Evolutionary conservation across 2,329 filamentous ascomycete species (phyloP).

Genomic region (Diaporthe ilicicola): DNA sequence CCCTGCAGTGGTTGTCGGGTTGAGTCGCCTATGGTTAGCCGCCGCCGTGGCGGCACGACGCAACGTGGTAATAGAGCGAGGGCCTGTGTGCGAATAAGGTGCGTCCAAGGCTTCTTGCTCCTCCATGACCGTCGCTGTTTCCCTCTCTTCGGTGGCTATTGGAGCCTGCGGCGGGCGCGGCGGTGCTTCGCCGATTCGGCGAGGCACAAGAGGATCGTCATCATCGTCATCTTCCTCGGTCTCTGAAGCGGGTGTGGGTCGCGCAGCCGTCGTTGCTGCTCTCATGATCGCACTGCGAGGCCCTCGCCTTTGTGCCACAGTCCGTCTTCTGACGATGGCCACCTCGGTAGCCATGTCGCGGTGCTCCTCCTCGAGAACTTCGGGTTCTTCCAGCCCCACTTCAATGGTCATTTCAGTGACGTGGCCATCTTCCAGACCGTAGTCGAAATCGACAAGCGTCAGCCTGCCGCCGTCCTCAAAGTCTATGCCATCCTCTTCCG

Average conservation of each 20-base stretch:
- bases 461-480: conserved; percentile 83
- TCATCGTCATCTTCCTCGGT: conserved; percentile 46
- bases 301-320: conserved; percentile 70
- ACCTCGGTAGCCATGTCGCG: conserved; percentile 81
- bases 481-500: conserved; percentile 73
- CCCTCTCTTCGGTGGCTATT: conserved; percentile 47
- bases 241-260: conserved; percentile 41
- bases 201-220: conserved; percentile 63
- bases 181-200: conserved; percentile 52
- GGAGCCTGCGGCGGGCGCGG: conserved; percentile 34
- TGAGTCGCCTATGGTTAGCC: conserved; percentile 73
- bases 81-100: conserved; percentile 77
- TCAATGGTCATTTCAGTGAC: conserved; percentile 73
- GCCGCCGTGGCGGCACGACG: conserved; percentile 80
- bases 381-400: conserved; percentile 74
- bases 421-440: conserved; percentile 63
- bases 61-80: conserved; percentile 74
- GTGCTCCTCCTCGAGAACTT: conserved; percentile 76
- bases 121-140: conserved; percentile 59
- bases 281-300: conserved; percentile 57
- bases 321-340: conserved; percentile 78
- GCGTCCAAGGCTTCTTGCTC: conserved; percentile 72
- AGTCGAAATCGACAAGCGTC: conserved; percentile 78
- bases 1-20: conserved; percentile 62
- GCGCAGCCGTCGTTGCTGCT: conserved; percentile 54